These are phyloP conservation scores for Buxus sempervirens DNA, from an alignment of 164 flowering plant genomes.

Conservation along the genomic window DNA sequence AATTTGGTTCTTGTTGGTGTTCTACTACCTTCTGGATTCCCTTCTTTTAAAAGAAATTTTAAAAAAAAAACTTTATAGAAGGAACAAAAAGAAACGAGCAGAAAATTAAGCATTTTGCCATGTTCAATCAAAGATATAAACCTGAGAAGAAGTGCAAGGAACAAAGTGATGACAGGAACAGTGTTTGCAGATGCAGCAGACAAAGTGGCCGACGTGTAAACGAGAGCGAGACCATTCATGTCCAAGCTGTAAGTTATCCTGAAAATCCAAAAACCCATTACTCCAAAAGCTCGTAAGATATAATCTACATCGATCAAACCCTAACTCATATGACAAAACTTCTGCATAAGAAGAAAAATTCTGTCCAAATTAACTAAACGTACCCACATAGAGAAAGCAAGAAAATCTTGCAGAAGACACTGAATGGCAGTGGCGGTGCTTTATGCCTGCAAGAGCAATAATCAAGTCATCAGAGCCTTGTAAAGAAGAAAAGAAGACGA, in stretches of 20 bases:
- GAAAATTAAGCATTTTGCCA: neutral
- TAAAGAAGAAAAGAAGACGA: neutral
- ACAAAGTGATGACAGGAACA: constrained; percentile 65
- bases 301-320: neutral
- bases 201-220: constrained; percentile 57
- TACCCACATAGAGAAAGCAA: constrained; percentile 52
- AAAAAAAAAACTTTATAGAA: no score
- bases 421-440: constrained; percentile 41
- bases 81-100: no score
- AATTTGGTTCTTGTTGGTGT: no score
- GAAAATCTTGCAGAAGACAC: constrained; percentile 45
- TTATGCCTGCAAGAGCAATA: constrained; percentile 33
- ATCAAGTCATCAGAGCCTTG: neutral
- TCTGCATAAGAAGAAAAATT: neutral
- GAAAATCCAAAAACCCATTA: constrained; percentile 8
- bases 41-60: no score
- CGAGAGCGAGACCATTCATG: constrained; percentile 39
- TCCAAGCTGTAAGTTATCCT: constrained; percentile 64
- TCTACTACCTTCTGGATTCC: no score
- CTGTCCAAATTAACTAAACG: neutral
- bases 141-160: constrained; percentile 58
- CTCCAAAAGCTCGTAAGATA: neutral
- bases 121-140: neutral
- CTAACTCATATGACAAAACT: neutral
- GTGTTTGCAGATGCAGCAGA: constrained; percentile 58